These are phyloP conservation scores for Fusarium nelsonii DNA, from an alignment of 2,329 filamentous ascomycete species.

Conservation along the genomic window DNA sequence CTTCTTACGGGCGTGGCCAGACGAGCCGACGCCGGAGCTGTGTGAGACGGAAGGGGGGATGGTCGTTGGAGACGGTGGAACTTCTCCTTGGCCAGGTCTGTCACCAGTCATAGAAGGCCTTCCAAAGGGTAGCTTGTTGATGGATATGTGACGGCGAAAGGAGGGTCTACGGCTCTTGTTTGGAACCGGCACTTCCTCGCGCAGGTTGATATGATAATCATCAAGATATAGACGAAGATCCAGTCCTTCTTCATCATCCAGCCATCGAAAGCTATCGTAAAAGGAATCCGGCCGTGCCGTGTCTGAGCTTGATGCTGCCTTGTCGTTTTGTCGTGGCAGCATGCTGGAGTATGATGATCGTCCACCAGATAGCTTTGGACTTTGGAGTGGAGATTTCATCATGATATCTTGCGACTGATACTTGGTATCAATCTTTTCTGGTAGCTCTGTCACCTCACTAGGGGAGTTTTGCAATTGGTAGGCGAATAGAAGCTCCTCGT, in stretches of 20 bases:
- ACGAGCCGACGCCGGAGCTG: conserved; percentile 39
- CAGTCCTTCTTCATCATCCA: conserved; percentile 78
- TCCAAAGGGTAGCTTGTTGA: conserved; percentile 73
- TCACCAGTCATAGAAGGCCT: conserved; percentile 66
- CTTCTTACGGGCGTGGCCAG: conserved; percentile 60
- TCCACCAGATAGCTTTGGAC: conserved; percentile 40
- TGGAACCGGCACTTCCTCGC: conserved; percentile 61
- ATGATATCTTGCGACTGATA: conserved; percentile 42
- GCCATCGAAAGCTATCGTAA: conserved; percentile 77
- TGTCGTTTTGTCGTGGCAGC: conserved; percentile 40
- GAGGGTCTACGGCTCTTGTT: conserved; percentile 66
- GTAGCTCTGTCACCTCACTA: conserved; percentile 54
- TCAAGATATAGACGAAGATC: conserved; percentile 76
- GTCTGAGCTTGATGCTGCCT: conserved; percentile 30
- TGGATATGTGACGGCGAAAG: conserved; percentile 78
- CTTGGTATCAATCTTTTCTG: conserved; percentile 40
- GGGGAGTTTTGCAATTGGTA: conserved; percentile 43
- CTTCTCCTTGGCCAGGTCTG: conserved; percentile 61
- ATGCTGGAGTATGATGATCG: conserved; percentile 46
- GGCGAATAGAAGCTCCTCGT: conserved; percentile 76
- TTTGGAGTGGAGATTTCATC: conserved; percentile 42
- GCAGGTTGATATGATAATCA: conserved; percentile 75
- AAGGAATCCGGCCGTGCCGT: conserved; percentile 64
- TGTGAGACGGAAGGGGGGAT: conserved; percentile 40
- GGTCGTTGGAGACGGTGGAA: conserved; percentile 47